Percentiles rank a stretch among this genome's conserved stretches.
phyloP scores from a whole-genome alignment of 441 rosid genomes.

The Jatropha podagrica region DNA sequence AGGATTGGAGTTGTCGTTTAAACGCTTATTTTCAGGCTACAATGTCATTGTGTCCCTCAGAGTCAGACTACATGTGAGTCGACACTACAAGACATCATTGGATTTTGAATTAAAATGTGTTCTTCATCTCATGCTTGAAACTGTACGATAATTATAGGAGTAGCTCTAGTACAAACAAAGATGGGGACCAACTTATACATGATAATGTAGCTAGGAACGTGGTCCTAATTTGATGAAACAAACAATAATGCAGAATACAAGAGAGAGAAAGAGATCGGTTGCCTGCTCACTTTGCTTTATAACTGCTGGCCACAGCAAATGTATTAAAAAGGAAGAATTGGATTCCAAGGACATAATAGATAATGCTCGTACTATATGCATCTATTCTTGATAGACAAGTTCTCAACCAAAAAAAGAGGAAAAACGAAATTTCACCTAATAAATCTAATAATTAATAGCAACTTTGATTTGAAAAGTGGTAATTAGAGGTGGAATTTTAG shows the following conservation, averaged over 20 bases:
- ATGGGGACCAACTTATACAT: conserved; percentile 30
- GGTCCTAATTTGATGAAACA: conserved; percentile 26
- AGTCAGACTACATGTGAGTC: background rate
- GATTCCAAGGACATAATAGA: conserved; percentile 26
- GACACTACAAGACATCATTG: background rate
- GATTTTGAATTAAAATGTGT: background rate
- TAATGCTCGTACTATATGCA: conserved; percentile 7
- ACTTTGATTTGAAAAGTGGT: background rate
- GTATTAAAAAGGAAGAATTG: conserved; percentile 16
- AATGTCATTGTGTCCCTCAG: background rate
- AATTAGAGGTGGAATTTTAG: background rate
- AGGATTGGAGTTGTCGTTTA: background rate
- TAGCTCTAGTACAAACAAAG: conserved; percentile 14
- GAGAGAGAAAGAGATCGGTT: background rate
- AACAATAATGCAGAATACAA: conserved; percentile 1
- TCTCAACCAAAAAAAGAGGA: background rate
- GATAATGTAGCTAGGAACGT: conserved; percentile 18
- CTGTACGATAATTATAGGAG: background rate
- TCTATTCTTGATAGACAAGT: background rate
- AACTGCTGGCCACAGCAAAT: conserved; percentile 31
- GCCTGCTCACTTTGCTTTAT: conserved; percentile 33
- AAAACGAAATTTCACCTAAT: background rate
- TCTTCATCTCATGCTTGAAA: background rate
- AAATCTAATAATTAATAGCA: background rate
- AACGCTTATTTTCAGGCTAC: background rate